These are phyloP conservation scores for Naganishia friedmannii DNA, from an alignment of 768 basidiomycete genomes.

Conservation along the genomic window DNA sequence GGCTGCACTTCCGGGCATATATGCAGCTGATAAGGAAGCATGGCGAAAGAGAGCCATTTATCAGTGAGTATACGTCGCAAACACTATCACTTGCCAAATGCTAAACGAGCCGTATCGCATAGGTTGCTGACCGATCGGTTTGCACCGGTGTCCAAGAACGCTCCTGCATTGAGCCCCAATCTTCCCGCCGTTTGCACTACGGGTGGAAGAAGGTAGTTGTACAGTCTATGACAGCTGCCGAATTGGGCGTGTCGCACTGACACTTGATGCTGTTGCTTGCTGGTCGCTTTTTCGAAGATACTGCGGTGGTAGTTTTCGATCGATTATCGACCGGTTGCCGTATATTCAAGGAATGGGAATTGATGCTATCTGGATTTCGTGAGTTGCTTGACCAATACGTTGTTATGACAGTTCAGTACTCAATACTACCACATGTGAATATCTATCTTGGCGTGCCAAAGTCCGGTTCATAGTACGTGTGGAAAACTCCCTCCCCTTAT, in stretches of 20 bases:
- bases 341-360: constrained; percentile 80
- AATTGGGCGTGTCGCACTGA: too few relatives aligned
- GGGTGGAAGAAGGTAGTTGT: constrained; percentile 6
- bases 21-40: constrained; percentile 59
- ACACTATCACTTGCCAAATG: background rate
- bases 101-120: background rate
- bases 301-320: constrained; percentile 77
- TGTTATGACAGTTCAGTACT: background rate
- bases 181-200: constrained; percentile 4
- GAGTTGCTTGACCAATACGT: constrained; percentile 53
- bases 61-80: constrained; percentile 55
- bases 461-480: constrained; percentile 17
- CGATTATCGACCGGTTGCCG: constrained; percentile 71
- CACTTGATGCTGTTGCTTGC: constrained; percentile 52
- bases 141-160: constrained; percentile 62
- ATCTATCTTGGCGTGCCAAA: background rate
- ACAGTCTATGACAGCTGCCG: background rate
- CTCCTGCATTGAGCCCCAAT: constrained; percentile 47
- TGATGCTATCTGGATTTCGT: constrained; percentile 54
- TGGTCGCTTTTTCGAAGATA: constrained; percentile 57
- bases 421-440: too few relatives aligned
- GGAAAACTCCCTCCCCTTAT: background rate
- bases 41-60: constrained; percentile 73
- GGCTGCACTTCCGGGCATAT: constrained; percentile 34
- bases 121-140: constrained; percentile 65